Percentiles rank a stretch among this genome's conserved stretches.
Evolutionary conservation across 441 rosid genomes (phyloP).

Genomic region (Erysimum cheiri): DNA sequence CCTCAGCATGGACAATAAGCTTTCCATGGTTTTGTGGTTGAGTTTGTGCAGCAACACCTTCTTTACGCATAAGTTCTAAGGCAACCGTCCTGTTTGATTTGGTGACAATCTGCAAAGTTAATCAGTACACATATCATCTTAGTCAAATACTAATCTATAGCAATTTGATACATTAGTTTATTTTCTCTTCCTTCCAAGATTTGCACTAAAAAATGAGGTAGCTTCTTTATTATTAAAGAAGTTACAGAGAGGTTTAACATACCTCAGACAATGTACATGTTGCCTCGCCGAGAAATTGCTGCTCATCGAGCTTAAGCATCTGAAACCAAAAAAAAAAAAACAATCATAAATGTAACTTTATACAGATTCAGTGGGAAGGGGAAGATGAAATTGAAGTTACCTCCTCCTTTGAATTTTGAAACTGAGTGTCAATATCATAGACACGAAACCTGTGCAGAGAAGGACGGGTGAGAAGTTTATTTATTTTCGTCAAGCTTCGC

Average conservation of each 20-base stretch:
- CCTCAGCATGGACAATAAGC: conserved; percentile 86
- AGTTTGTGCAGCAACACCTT: conserved; percentile 51
- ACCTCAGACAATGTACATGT: conserved; percentile 84
- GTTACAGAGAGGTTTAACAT: conserved; percentile 13
- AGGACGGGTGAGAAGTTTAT: background rate
- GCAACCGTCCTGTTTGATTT: conserved; percentile 64
- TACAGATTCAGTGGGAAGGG: background rate
- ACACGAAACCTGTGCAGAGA: conserved; percentile 60
- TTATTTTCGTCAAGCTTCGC: background rate
- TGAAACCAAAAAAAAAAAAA: conserved; percentile 41
- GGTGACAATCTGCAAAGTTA: conserved; percentile 65
- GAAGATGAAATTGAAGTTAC: conserved; percentile 43
- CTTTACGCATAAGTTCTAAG: conserved; percentile 65
- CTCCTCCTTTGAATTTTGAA: conserved; percentile 73
- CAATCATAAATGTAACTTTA: background rate
- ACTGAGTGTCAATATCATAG: conserved; percentile 85
- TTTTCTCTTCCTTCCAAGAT: background rate
- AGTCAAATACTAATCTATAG: background rate
- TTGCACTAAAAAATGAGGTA: background rate
- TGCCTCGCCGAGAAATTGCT: conserved; percentile 92
- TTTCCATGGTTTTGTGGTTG: conserved; percentile 55
- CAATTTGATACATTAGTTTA: background rate
- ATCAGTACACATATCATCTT: background rate
- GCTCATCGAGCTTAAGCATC: conserved; percentile 92
- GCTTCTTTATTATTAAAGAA: conserved; percentile 1